phyloP scores from a whole-genome alignment of 2,329 filamentous ascomycete species.

The Fusarium sp. region DNA sequence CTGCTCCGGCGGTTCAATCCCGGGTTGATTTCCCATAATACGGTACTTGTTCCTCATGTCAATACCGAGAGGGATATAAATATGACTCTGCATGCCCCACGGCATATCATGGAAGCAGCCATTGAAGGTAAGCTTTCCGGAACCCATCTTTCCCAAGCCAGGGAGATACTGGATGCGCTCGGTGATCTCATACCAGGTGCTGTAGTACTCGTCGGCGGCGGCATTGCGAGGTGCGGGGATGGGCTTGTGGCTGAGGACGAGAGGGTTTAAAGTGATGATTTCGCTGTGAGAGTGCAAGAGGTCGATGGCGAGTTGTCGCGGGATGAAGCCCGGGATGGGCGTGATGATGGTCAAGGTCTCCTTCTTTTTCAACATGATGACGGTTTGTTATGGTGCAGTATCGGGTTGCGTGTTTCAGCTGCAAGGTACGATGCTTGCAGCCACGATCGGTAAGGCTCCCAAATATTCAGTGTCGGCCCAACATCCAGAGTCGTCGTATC shows the following conservation, averaged over 20 bases:
- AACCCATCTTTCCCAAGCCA: slow-evolving; percentile 73
- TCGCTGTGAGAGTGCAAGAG: slow-evolving; percentile 78
- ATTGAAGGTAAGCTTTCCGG: slow-evolving; percentile 75
- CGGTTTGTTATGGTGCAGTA: slow-evolving; percentile 1
- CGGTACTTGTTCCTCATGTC: slow-evolving; percentile 77
- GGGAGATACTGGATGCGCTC: slow-evolving; percentile 77
- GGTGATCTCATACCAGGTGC: slow-evolving; percentile 79
- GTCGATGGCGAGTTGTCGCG: slow-evolving; percentile 77
- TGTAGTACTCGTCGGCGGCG: slow-evolving; percentile 76
- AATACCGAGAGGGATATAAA: slow-evolving; percentile 74
- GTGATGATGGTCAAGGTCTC: slow-evolving; percentile 76
- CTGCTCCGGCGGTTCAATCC: slow-evolving; percentile 69
- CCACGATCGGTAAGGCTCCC: slow-evolving; percentile 5
- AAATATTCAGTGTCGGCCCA: slow-evolving; percentile 2
- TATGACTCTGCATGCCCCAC: slow-evolving; percentile 78
- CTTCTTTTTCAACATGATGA: slow-evolving; percentile 70
- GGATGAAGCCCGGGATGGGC: slow-evolving; percentile 76
- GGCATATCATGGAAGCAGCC: slow-evolving; percentile 79
- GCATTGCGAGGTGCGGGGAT: slow-evolving; percentile 76
- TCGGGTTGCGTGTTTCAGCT: slow-evolving; percentile 32
- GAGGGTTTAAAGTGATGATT: slow-evolving; percentile 77
- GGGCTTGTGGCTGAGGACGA: slow-evolving; percentile 72
- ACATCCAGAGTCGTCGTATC: background rate
- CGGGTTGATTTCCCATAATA: slow-evolving; percentile 76
- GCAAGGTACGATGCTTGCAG: slow-evolving; percentile 20